Percentiles rank a stretch among this genome's conserved stretches.
Evolutionary conservation across 768 basidiomycete genomes (phyloP).

Genomic region (Termitomyces sp.): DNA sequence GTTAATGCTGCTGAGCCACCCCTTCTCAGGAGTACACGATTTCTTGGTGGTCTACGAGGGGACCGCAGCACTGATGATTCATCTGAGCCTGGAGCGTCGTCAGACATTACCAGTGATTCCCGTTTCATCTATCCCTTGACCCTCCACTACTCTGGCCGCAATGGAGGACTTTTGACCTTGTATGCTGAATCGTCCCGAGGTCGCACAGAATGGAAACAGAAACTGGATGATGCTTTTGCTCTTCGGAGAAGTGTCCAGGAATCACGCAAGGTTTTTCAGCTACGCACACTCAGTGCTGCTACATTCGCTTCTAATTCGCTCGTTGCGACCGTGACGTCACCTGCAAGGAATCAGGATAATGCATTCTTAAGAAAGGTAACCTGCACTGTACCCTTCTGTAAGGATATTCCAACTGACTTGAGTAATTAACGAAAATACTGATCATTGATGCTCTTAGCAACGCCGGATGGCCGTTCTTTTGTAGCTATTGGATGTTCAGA

Average conservation of each 20-base stretch:
- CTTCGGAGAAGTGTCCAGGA: slow-evolving; percentile 84
- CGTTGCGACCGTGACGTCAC: slow-evolving; percentile 31
- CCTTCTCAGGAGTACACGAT: slow-evolving; percentile 65
- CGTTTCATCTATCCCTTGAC: slow-evolving; percentile 85
- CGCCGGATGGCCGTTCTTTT: slow-evolving; percentile 75
- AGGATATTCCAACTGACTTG: slow-evolving; percentile 20
- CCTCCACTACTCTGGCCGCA: slow-evolving; percentile 52
- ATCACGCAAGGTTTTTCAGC: slow-evolving; percentile 88
- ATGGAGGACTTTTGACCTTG: slow-evolving; percentile 78
- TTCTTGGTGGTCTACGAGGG: slow-evolving; percentile 58
- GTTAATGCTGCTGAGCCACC: slow-evolving; percentile 78
- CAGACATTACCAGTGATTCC: slow-evolving; percentile 43
- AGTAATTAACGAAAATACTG: neutral
- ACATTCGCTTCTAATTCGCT: slow-evolving; percentile 77
- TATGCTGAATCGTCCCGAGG: slow-evolving; percentile 77
- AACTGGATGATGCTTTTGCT: slow-evolving; percentile 83
- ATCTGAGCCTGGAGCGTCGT: slow-evolving; percentile 15
- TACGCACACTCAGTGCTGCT: slow-evolving; percentile 81
- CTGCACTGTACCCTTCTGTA: slow-evolving; percentile 89
- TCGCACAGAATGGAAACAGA: slow-evolving; percentile 83
- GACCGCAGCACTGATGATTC: slow-evolving; percentile 20
- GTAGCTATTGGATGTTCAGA: slow-evolving; percentile 93
- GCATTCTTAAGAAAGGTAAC: slow-evolving; percentile 79
- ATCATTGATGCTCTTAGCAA: slow-evolving; percentile 44
- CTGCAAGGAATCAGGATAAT: slow-evolving; percentile 60